phyloP scores from a whole-genome alignment of 2,329 filamentous ascomycete species.

The Apiospora aurea region DNA sequence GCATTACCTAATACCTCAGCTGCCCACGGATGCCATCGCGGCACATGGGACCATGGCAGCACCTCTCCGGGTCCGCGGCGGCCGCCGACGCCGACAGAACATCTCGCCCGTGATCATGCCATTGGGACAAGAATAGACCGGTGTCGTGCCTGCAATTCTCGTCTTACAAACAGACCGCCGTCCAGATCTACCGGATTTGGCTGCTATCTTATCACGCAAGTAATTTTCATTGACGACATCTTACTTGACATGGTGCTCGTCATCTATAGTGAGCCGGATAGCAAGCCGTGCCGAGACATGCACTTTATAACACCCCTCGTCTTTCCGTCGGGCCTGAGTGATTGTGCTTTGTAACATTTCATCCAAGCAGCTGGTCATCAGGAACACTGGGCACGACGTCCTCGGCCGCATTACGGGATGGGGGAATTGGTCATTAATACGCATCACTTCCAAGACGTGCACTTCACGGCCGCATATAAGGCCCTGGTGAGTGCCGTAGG shows the following conservation, averaged over 20 bases:
- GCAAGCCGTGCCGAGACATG: neutral
- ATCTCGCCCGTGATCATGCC: neutral
- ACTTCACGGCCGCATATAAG: constrained; percentile 46
- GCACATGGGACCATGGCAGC: neutral
- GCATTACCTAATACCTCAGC: neutral
- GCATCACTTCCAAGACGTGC: constrained; percentile 58
- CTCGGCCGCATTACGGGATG: constrained; percentile 68
- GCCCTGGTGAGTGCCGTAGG: constrained; percentile 51
- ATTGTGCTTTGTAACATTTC: neutral
- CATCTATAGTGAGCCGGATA: neutral
- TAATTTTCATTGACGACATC: neutral
- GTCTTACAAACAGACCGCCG: neutral
- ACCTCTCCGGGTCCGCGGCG: neutral
- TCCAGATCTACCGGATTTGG: neutral
- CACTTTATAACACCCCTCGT: neutral
- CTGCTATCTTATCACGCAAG: neutral
- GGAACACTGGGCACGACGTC: constrained; percentile 65
- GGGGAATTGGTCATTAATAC: constrained; percentile 64
- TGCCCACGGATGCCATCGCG: neutral
- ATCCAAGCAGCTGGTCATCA: constrained; percentile 50
- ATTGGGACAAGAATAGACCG: neutral
- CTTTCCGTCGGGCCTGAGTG: neutral
- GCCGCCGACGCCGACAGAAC: neutral
- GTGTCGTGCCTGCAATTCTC: neutral
- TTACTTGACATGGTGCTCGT: neutral